These are phyloP conservation scores for Bryum argenteum DNA, from an alignment of 225 moss, liverwort and hornwort species.

Conservation along the genomic window DNA sequence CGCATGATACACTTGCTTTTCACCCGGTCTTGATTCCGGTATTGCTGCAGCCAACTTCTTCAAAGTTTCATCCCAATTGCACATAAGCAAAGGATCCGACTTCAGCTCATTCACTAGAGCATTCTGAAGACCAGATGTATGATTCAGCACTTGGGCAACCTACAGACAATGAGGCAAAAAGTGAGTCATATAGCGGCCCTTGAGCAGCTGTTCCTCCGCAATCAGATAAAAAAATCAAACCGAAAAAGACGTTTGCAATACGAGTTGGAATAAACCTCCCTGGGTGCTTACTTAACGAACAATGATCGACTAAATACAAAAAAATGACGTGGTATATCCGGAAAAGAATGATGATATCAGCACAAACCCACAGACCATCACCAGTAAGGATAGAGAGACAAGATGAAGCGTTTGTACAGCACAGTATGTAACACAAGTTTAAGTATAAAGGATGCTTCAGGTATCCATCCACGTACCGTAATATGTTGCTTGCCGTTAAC, in stretches of 20 bases:
- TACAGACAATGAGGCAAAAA: slow-evolving; percentile 33
- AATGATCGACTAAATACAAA: neutral
- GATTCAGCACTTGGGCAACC: slow-evolving; percentile 96
- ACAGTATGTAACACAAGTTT: slow-evolving; percentile 7
- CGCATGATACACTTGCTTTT: slow-evolving; percentile 79
- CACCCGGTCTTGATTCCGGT: slow-evolving; percentile 73
- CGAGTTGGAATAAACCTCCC: neutral
- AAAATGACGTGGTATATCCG: neutral
- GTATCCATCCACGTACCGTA: slow-evolving; percentile 56
- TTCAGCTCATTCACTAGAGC: slow-evolving; percentile 61
- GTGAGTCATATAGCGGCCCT: neutral
- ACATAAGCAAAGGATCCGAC: slow-evolving; percentile 83
- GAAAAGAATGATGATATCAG: neutral
- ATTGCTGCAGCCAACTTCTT: slow-evolving; percentile 55
- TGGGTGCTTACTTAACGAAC: neutral
- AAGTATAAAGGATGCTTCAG: neutral
- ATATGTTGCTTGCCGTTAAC: slow-evolving; percentile 80
- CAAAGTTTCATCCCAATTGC: slow-evolving; percentile 83
- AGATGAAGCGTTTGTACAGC: neutral
- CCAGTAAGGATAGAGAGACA: neutral
- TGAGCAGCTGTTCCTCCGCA: neutral
- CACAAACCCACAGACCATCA: slow-evolving; percentile 3
- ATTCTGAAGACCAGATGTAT: slow-evolving; percentile 92
- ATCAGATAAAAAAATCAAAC: neutral
- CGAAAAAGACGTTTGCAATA: neutral